phyloP scores from a whole-genome alignment of 2,329 filamentous ascomycete genomes.

The Penicillium sp. region DNA sequence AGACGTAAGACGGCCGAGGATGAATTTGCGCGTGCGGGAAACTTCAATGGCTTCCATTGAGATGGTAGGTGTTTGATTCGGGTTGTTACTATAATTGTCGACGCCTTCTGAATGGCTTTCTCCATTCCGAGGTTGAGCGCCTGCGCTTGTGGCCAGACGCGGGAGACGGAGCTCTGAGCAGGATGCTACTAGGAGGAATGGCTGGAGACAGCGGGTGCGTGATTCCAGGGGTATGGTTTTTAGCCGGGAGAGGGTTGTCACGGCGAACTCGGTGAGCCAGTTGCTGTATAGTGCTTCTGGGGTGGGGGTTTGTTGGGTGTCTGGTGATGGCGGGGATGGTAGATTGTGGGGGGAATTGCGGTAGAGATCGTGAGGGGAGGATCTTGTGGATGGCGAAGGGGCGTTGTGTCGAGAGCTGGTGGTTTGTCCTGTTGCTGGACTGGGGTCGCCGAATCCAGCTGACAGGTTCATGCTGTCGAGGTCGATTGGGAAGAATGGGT shows the following conservation, averaged over 20 bases:
- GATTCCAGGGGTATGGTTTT: conserved; percentile 53
- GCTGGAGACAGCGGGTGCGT: conserved; percentile 54
- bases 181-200: conserved; percentile 52
- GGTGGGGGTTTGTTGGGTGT: not conserved
- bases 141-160: conserved; percentile 22
- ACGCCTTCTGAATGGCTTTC: not conserved
- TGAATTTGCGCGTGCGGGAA: conserved; percentile 48
- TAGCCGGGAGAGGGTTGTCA: conserved; percentile 51
- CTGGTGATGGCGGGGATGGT: conserved; percentile 1
- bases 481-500: conserved; percentile 26
- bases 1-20: conserved; percentile 50
- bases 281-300: conserved; percentile 25
- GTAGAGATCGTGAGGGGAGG: conserved; percentile 11
- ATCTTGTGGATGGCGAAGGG: conserved; percentile 2
- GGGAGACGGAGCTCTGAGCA: conserved; percentile 52
- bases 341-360: conserved; percentile 18
- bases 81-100: conserved; percentile 21
- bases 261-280: conserved; percentile 52
- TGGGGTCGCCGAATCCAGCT: conserved; percentile 16
- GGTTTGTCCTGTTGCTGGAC: not conserved
- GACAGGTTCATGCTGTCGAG: conserved; percentile 24
- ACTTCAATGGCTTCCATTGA: conserved; percentile 46
- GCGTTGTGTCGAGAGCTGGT: not conserved
- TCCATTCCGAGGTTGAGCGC: not conserved
- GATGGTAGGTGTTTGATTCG: conserved; percentile 29